Base-by-base conservation (phyloP, 768 basidiomycete genomes). In the Tremella fuciformis region DNA sequence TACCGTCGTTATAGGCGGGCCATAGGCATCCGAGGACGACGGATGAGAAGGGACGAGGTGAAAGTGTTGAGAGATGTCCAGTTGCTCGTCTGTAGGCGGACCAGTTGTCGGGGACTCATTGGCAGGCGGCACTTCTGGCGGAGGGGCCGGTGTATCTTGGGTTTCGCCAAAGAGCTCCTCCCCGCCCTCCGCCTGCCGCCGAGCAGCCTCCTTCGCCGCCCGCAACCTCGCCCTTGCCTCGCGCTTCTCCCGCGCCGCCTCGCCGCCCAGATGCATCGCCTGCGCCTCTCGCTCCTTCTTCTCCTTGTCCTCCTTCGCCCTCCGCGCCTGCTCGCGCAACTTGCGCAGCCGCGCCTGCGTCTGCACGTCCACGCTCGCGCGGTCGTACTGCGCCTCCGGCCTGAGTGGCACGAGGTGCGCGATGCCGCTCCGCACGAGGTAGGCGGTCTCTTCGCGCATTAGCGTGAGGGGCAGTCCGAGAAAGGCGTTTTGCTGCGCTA, bases 401-500 rank as follows among this genome's bases (percentile, higher is more conserved):
- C 79, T 47, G 63, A 96, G 88, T 70, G 92, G 85, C 19, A 94
- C 79, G 8, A 98, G 79, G 26, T 39, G 59, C 16, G 59, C 15
- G 9, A 38, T 39, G 91, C 96, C 84, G 60, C 88, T 88, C 64
- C 87, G 83, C 13, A 97, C 84, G 6, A 98, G 84, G 29, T 93
- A 81, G 11, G 89, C 89, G 8, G 86, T 90, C 73, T 98, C 96
- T 76, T 99, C 96, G 0, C 91, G 89, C 78, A 89, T 84, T 1
- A 98, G 80, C 8, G 89, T 79, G 6, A 96, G 80, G 0, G 96
- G 96, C n/a, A 91, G 79, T 7, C 96, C 96, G 34, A 99, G 81
- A 73, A 99, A 99, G 1, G 88, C 84, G 79, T 99, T 99, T 78
- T 99, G 96, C 69, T 97, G 93, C 1, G 91, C 86, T 0, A 98